Conservation (phyloP, 2,329 filamentous ascomycete species). For the Pseudogymnoascus destructans region DNA sequence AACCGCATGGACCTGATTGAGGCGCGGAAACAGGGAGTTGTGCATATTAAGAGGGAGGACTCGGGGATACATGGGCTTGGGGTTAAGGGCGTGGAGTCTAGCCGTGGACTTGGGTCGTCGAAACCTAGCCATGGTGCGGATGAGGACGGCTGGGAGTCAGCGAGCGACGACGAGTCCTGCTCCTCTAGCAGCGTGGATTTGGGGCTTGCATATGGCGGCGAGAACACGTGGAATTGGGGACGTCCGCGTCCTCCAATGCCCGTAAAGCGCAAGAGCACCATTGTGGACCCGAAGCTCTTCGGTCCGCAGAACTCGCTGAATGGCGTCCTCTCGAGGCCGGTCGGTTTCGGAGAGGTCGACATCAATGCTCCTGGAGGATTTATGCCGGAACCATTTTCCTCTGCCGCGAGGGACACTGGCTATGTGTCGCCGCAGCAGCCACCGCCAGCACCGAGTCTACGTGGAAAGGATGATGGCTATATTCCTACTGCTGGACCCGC, state of each 20-base stretch:
- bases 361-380: slow-evolving; percentile 15
- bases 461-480: slow-evolving; percentile 7
- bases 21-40: slow-evolving; percentile 16
- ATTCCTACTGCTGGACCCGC: neutral
- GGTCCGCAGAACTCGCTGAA: slow-evolving; percentile 48
- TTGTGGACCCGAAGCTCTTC: slow-evolving; percentile 46
- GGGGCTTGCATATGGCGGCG: slow-evolving; percentile 48
- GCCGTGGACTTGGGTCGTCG: slow-evolving; percentile 21
- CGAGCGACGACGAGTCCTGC: slow-evolving; percentile 39
- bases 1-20: slow-evolving; percentile 27
- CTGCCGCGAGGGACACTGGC: neutral
- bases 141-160: slow-evolving; percentile 46
- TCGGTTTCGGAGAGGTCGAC: slow-evolving; percentile 37
- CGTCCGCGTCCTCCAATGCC: slow-evolving; percentile 26
- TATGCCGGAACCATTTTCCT: neutral
- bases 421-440: neutral
- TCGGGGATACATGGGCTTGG: slow-evolving; percentile 3
- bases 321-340: slow-evolving; percentile 41
- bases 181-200: slow-evolving; percentile 40
- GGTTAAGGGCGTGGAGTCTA: slow-evolving; percentile 11
- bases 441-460: slow-evolving; percentile 15
- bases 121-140: slow-evolving; percentile 27
- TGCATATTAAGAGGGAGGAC: neutral
- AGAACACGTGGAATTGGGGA: slow-evolving; percentile 28
- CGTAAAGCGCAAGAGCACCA: slow-evolving; percentile 32